phyloP scores from a whole-genome alignment of 139 green algal genomes.

The Chlorella sp. region DNA sequence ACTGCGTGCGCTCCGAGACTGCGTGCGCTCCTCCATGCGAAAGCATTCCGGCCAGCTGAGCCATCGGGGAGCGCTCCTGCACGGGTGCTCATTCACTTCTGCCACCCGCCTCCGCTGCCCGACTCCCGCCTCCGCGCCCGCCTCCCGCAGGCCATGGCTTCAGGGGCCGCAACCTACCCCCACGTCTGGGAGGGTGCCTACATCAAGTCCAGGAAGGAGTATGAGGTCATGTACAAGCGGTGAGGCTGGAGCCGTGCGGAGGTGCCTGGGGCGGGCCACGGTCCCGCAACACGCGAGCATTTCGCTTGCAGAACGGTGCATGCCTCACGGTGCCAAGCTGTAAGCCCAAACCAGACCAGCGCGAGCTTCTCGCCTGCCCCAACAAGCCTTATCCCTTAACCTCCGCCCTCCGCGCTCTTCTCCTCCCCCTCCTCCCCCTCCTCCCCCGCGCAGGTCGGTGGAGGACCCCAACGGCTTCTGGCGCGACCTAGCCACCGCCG shows the following conservation, averaged over 20 bases:
- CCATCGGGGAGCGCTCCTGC: too few species aligned
- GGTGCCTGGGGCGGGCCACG: background rate
- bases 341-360: background rate
- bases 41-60: too few species aligned
- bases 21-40: too few species aligned
- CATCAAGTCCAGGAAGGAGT: conserved; percentile 57
- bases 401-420: background rate
- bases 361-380: background rate
- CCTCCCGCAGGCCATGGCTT: too few species aligned
- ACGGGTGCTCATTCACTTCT: too few species aligned
- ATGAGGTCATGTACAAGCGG: conserved; percentile 81
- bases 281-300: background rate
- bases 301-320: background rate
- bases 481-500: conserved; percentile 71
- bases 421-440: background rate
- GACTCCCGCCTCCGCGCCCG: too few species aligned
- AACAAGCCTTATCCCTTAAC: background rate
- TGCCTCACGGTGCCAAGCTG: background rate
- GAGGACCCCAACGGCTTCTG: conserved; percentile 73
- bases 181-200: too few species aligned
- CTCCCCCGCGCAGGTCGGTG: background rate
- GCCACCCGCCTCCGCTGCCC: too few species aligned
- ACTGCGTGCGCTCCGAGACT: too few species aligned
- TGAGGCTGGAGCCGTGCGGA: conserved; percentile 56
- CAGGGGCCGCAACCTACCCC: too few species aligned